Evolutionary conservation across 768 basidiomycete genomes (phyloP), one percentile per base, ranked within the genome.

Genomic region (Suillus lakei): DNA sequence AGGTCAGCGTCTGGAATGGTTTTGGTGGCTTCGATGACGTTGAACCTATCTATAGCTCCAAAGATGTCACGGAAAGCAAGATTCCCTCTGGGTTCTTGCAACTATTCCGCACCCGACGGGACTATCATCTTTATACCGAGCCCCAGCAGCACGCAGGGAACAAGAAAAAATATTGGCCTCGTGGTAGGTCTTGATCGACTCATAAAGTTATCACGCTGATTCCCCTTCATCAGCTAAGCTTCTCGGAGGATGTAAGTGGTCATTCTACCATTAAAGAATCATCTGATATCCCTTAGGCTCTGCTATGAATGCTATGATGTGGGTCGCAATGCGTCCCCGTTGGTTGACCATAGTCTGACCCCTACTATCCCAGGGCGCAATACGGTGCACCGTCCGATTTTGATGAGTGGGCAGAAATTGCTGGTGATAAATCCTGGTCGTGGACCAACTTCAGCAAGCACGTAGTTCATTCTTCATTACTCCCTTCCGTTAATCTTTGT

Each of bases 341-440:
- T 9, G 10, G 21, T 41, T 38, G 7, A 28, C 46, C 30, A 12
- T n/a, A 8, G 23, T 5, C 68, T 74, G 55, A 77, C 30, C 7
- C 30, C 16, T 32, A 12, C 12, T 4, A 8, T 51, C 26, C 15
- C 38, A 77, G 76, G 65, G 85, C 84, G 39, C 91, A 91, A 21
- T 85, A 84, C 28, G 88, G 88, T 26, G 81, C 88, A 34, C 89
- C 91, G 4, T 84, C 84, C 1, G 91, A 91, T 70, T 91, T 86
- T 63, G 86, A 91, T 67, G 85, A 90, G 72, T 90, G 88, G 84
- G 86, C 84, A 0, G 71, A 74, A 3, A 82, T 86, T 32, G 78
- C 79, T 13, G 85, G 83, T 10, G 85, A 89, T 48, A 76, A 83
- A 9, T 78, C 81, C 3, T 92, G 91, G 91, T 66, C 74, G 23